phyloP scores from a whole-genome alignment of 495 filamentous ascomycete genomes.

The Margaritispora aquatica region DNA sequence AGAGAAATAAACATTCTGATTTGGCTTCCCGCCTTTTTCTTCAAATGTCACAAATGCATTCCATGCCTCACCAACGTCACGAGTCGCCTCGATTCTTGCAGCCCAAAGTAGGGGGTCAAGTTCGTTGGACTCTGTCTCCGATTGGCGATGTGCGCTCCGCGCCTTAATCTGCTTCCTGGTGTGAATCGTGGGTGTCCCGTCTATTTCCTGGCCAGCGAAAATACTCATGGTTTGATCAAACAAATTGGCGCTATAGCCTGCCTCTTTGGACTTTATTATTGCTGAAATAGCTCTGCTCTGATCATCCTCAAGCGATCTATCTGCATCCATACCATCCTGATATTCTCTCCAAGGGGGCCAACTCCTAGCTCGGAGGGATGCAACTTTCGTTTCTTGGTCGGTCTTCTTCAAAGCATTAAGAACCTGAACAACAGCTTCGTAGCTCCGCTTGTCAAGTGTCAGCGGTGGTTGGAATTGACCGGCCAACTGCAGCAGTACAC shows the following conservation, averaged over 20 bases:
- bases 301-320: conserved; percentile 19
- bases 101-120: conserved; percentile 13
- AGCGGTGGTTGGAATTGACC: conserved; percentile 17
- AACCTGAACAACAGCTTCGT: conserved; percentile 16
- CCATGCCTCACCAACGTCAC: conserved; percentile 25
- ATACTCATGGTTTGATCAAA: conserved; percentile 15
- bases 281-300: conserved; percentile 17
- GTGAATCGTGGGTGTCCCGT: conserved; percentile 26
- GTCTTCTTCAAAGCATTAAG: conserved; percentile 21
- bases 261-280: conserved; percentile 5
- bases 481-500: conserved; percentile 12
- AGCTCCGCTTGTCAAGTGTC: conserved; percentile 16
- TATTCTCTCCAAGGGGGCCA: conserved; percentile 26
- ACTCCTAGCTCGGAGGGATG: conserved; percentile 11
- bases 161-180: conserved; percentile 14
- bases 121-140: not conserved
- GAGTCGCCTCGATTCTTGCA: conserved; percentile 21
- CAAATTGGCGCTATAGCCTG: conserved; percentile 11
- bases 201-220: conserved; percentile 20
- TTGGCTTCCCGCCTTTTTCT: conserved; percentile 4
- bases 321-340: conserved; percentile 26
- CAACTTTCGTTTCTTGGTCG: conserved; percentile 12
- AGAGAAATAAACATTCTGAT: conserved; percentile 16
- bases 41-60: conserved; percentile 16
- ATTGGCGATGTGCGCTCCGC: not conserved